phyloP scores from a whole-genome alignment of 2,329 filamentous ascomycete species.

The Pseudogymnoascus sp. region DNA sequence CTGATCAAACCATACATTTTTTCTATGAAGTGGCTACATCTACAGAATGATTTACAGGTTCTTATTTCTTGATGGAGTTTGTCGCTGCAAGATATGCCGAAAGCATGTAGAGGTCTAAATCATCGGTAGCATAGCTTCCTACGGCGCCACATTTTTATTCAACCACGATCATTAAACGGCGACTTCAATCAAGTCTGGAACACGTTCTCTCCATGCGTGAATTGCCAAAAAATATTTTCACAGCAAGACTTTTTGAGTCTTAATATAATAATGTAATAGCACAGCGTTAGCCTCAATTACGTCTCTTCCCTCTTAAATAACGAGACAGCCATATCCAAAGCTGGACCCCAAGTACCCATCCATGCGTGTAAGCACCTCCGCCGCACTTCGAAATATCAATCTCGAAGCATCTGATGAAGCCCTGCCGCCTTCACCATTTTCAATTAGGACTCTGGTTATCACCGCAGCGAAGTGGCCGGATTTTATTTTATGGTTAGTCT shows the following conservation, averaged over 20 bases:
- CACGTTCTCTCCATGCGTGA: background rate
- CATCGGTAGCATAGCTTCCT: background rate
- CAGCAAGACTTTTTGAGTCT: background rate
- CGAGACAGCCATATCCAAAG: conserved; percentile 20
- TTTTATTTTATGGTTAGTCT: background rate
- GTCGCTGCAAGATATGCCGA: background rate
- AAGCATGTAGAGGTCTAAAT: background rate
- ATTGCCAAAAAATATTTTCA: background rate
- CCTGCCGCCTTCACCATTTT: background rate
- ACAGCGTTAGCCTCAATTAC: background rate
- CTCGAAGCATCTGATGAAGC: conserved; percentile 10
- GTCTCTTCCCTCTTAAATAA: conserved; percentile 19
- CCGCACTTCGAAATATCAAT: conserved; percentile 20
- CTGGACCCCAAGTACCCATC: conserved; percentile 21
- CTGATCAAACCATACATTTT: background rate
- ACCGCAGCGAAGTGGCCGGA: conserved; percentile 15
- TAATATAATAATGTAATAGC: background rate
- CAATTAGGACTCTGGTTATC: conserved; percentile 9
- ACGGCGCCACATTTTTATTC: background rate
- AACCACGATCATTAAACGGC: background rate
- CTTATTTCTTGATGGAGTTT: background rate
- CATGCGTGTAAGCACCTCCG: conserved; percentile 19
- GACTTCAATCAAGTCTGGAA: background rate
- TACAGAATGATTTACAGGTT: background rate
- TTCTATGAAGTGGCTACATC: background rate